Evolutionary conservation across 2,329 filamentous ascomycete genomes (phyloP).

Genomic region (Aspergillus fumigatus): DNA sequence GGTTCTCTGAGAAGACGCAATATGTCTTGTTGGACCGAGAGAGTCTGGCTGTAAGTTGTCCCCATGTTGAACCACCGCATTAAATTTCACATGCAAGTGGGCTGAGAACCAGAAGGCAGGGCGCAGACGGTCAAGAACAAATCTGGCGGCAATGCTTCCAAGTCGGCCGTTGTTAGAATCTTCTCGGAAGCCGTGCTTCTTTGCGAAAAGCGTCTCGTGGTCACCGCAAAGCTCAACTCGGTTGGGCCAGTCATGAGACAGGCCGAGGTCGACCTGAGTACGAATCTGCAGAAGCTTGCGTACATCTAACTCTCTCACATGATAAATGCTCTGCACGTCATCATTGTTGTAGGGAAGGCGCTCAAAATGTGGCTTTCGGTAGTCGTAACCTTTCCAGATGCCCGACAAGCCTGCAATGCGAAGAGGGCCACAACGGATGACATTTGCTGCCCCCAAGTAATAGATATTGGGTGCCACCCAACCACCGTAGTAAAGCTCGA

Average conservation of each 20-base stretch:
- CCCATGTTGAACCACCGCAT: constrained; percentile 56
- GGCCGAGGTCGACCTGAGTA: constrained; percentile 83
- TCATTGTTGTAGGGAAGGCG: constrained; percentile 74
- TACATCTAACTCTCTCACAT: constrained; percentile 84
- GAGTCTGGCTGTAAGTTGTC: constrained; percentile 18
- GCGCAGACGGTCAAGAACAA: constrained; percentile 74
- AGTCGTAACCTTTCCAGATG: constrained; percentile 92
- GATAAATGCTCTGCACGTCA: constrained; percentile 80
- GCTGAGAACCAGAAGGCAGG: constrained; percentile 90
- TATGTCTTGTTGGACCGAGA: constrained; percentile 1
- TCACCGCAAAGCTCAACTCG: constrained; percentile 77
- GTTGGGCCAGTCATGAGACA: constrained; percentile 95
- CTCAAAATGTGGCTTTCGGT: constrained; percentile 77
- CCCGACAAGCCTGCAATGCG: constrained; percentile 87
- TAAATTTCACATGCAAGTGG: constrained; percentile 85
- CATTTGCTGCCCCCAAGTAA: constrained; percentile 89
- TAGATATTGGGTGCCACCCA: constrained; percentile 98
- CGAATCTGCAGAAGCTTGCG: constrained; percentile 79
- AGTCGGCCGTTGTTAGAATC: constrained; percentile 73
- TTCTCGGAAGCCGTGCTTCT: constrained; percentile 68
- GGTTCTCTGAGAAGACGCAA: background rate
- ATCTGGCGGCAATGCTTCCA: constrained; percentile 73
- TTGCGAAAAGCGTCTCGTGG: constrained; percentile 60
- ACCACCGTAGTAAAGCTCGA: constrained; percentile 91
- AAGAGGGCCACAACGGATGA: constrained; percentile 75